Conservation (phyloP, 768 basidiomycete genomes). For the Pulveroboletus sp. region DNA sequence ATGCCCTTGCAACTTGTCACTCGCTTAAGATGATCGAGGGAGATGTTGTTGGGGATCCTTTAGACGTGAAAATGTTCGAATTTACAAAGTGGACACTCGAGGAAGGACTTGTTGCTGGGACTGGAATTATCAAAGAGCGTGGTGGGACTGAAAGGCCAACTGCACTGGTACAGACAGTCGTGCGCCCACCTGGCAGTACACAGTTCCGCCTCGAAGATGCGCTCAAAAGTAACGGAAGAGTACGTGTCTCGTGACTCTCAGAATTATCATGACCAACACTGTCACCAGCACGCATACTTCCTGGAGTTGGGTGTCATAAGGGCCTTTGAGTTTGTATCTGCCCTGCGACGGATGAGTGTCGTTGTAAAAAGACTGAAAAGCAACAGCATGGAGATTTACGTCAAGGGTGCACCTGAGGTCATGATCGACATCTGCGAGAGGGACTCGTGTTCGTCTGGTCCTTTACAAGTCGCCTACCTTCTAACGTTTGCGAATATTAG, state of each 20-base stretch:
- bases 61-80: slow-evolving; percentile 97
- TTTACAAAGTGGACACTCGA: slow-evolving; percentile 96
- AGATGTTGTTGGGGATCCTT: slow-evolving; percentile 87
- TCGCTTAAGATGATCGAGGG: slow-evolving; percentile 88
- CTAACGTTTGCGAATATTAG: slow-evolving; percentile 38
- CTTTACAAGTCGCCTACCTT: background rate
- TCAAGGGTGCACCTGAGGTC: slow-evolving; percentile 98
- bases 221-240: slow-evolving; percentile 75
- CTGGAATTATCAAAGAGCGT: slow-evolving; percentile 63
- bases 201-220: slow-evolving; percentile 93
- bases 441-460: slow-evolving; percentile 70
- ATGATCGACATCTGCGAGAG: slow-evolving; percentile 94
- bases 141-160: slow-evolving; percentile 65
- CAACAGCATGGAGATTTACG: slow-evolving; percentile 94
- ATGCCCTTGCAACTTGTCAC: slow-evolving; percentile 95
- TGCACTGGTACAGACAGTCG: slow-evolving; percentile 92
- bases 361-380: slow-evolving; percentile 94
- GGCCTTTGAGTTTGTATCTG: slow-evolving; percentile 94
- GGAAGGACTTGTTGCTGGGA: slow-evolving; percentile 75
- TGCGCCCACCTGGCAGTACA: slow-evolving; percentile 90
- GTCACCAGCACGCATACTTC: slow-evolving; percentile 84
- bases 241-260: slow-evolving; percentile 28
- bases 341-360: slow-evolving; percentile 93
- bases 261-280: background rate
- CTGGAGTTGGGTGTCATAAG: slow-evolving; percentile 94